Percentiles rank a stretch among this genome's conserved stretches.
Evolutionary conservation across 23 red algal species (phyloP).

Genomic region (Gracilaria vermiculophylla): DNA sequence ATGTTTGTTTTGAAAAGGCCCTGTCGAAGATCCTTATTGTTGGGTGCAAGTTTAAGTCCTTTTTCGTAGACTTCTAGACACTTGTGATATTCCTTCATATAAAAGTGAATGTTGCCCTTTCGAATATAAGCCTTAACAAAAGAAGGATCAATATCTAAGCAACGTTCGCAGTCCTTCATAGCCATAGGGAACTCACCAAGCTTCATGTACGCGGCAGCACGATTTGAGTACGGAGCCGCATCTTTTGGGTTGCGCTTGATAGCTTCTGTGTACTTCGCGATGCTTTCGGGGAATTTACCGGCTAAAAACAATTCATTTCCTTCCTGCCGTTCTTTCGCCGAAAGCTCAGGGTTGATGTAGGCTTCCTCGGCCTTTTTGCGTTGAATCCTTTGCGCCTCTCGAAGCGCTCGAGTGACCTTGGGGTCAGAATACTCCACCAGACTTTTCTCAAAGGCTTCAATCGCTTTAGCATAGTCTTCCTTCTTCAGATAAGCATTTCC

Average conservation of each 20-base stretch:
- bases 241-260: constrained; percentile 94
- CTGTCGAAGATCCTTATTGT: constrained; percentile 86
- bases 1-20: constrained; percentile 74
- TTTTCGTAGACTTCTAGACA: constrained; percentile 92
- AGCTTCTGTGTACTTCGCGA: constrained; percentile 98
- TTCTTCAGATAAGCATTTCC: constrained; percentile 81
- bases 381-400: constrained; percentile 51
- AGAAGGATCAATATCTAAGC: constrained; percentile 84
- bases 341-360: constrained; percentile 90
- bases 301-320: constrained; percentile 86
- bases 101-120: constrained; percentile 94
- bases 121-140: constrained; percentile 92
- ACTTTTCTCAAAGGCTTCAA: constrained; percentile 87
- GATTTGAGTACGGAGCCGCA: constrained; percentile 89
- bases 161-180: constrained; percentile 89
- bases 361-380: constrained; percentile 79
- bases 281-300: constrained; percentile 88
- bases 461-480: constrained; percentile 76
- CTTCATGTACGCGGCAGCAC: constrained; percentile 97
- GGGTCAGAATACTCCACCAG: constrained; percentile 90
- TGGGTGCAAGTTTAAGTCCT: constrained; percentile 87
- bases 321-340: constrained; percentile 66
- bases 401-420: constrained; percentile 62
- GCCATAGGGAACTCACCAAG: constrained; percentile 93
- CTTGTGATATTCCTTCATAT: constrained; percentile 99